Evolutionary conservation across 179 eudicot genomes (phyloP), one percentile per base, ranked within the genome.

Genomic region (Spinacia oleracea): DNA sequence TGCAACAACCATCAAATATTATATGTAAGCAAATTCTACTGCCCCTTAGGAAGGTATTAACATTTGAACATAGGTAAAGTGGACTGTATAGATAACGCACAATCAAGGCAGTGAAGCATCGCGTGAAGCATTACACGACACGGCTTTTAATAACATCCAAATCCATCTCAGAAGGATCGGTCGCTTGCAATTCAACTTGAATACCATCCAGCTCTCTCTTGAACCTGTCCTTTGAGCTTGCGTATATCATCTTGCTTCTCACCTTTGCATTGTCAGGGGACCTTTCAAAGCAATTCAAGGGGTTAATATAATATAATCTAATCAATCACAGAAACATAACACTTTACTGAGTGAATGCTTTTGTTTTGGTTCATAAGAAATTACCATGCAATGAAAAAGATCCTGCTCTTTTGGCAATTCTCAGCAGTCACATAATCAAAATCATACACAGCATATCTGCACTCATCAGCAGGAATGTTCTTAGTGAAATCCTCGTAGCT

Each of bases 101-200:
- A 18, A 32, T 5, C 3, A 50, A 53, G 29, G 58, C 18, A 72
- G 60, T 35, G 23, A 10, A 34, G 51, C 45, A 48, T 27, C 21
- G 56, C 9, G 8, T 31, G 62, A 18, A n/a, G 45, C 46, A 29
- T 72, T 59, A 72, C 10, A 25, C 62, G 53, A 62, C 75, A 53
- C 75, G 75, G 75, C 75, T 72, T 72, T 72, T 72, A 51, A 72
- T 72, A 34, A 72, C 75, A 72, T 72, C 75, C 75, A 72, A 50
- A 72, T 72, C 75, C 75, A 72, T 72, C 75, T 72, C 75, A 50
- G 75, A 51, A 53, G 75, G 75, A 72, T 72, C 75, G 10, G 75
- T 72, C 32, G 75, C 75, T 72, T 72, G 75, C 14, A 72, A 27
- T 51, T 72, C 75, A 72, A 72, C 75, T 31, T 72, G 75, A 72